Evolutionary conservation across 306 rosid genomes (phyloP).

Genomic region (Vicia sativa): DNA sequence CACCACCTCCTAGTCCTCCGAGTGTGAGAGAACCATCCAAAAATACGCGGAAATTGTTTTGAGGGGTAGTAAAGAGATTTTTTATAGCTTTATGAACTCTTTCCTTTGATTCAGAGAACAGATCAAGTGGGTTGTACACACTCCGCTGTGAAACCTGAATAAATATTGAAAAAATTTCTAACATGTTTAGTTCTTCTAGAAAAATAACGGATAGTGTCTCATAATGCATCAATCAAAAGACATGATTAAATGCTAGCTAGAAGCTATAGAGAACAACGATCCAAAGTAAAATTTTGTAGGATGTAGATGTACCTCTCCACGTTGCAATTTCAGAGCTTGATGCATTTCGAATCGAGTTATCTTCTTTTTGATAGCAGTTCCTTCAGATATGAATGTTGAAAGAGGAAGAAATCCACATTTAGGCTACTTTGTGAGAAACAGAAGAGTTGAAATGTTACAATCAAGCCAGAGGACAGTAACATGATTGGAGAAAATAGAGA

Average conservation of each 20-base stretch:
- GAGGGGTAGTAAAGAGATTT: conserved; percentile 81
- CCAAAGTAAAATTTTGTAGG: conserved; percentile 3
- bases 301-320: conserved; percentile 66
- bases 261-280: conserved; percentile 3
- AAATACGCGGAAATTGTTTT: conserved; percentile 91
- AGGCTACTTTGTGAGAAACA: conserved; percentile 56
- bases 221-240: conserved; percentile 11
- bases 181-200: conserved; percentile 25
- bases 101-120: conserved; percentile 81
- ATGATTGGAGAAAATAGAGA: conserved; percentile 4
- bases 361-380: conserved; percentile 61
- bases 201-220: neutral
- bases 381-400: conserved; percentile 75
- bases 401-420: conserved; percentile 90
- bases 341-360: conserved; percentile 86
- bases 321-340: conserved; percentile 82
- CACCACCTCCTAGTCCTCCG: conserved; percentile 82
- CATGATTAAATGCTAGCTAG: conserved; percentile 15
- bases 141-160: conserved; percentile 72
- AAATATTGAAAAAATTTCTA: conserved; percentile 27
- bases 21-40: conserved; percentile 77
- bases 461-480: conserved; percentile 16
- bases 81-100: conserved; percentile 70
- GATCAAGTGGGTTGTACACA: conserved; percentile 80
- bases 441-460: conserved; percentile 23